Evolutionary conservation across 1,284 basidiomycete species (phyloP), one percentile per base, ranked within the genome.

Genomic region (Ceratobasidium sp.): DNA sequence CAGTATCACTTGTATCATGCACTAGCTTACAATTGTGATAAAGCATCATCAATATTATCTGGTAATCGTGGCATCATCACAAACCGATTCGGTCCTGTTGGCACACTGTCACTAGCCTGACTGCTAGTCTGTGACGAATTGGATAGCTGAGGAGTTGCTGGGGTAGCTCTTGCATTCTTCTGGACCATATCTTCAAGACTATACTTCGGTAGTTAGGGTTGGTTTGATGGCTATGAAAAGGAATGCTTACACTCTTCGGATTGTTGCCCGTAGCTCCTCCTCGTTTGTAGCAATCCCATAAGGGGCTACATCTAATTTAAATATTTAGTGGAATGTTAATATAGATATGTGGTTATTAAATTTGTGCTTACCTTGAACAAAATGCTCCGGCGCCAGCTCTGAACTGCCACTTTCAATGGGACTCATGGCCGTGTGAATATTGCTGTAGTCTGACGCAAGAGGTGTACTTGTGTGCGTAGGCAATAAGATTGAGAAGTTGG

Each of bases 211-310:
- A n/a, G 47, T 49, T 6, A 49, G 47, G 18, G 18, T 49, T 49
- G 5, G 5, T 49, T 49, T 49, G 7, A 7, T 8, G 5, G 18
- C 23, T 49, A n/a, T 7, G 18, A 7, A 16, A 23, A 49, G 18
- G 23, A 49, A 7, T 7, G 32, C 55, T 38, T 2, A 58, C 55
- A 58, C 11, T 58, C 11, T 58, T 58, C 30, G 55, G 1, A 58
- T 58, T 16, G 28, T 1, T 6, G 4, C 14, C 1, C 30, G 30
- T 9, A 58, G 11, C 55, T 58, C 55, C 3, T 58, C 55, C 35
- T 58, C 55, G 32, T 32, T 58, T 18, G 55, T 58, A 32, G 35
- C 55, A 18, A 58, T 14, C 9, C 50, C 50, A 28, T 52, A 52
- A 13, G 50, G 23, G 50, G 50, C 50, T 2, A 28, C 50, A 28